These are phyloP conservation scores for Pontederia paniculata DNA, from an alignment of 176 grass and related monocot genomes.

Conservation along the genomic window DNA sequence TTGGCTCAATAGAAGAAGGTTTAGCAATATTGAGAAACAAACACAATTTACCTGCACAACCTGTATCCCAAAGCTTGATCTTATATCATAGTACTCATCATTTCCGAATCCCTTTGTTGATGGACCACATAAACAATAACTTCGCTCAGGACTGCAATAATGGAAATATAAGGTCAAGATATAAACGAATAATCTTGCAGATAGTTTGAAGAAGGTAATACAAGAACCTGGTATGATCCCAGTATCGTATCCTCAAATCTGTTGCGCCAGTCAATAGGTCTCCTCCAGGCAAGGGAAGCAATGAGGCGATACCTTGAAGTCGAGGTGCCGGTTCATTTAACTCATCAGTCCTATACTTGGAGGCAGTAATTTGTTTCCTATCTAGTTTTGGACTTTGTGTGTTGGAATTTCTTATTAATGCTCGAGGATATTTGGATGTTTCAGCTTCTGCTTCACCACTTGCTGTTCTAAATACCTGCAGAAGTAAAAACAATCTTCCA, in stretches of 20 bases:
- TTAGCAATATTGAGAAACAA: too few relatives aligned
- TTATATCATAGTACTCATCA: conserved; percentile 68
- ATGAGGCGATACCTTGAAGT: conserved; percentile 56
- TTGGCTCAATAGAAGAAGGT: too few relatives aligned
- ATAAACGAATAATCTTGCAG: too few relatives aligned
- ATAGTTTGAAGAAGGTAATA: not conserved
- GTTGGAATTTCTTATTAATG: conserved; percentile 37
- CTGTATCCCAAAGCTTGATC: conserved; percentile 84
- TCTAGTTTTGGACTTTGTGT: conserved; percentile 45
- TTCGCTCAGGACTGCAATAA: conserved; percentile 73
- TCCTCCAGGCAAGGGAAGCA: conserved; percentile 87
- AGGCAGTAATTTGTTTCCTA: conserved; percentile 36
- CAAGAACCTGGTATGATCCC: conserved; percentile 86
- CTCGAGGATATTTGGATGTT: conserved; percentile 31
- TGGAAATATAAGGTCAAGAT: not conserved
- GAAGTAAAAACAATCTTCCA: conserved; percentile 13
- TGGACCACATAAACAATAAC: conserved; percentile 80
- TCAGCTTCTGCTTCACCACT: conserved; percentile 59
- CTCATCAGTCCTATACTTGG: conserved; percentile 88
- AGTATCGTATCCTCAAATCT: conserved; percentile 88
- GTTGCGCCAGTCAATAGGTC: conserved; percentile 75
- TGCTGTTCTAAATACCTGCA: conserved; percentile 73
- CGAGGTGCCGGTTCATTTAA: conserved; percentile 59
- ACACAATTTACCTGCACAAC: conserved; percentile 72
- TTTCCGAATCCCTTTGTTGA: conserved; percentile 66